Conservation (phyloP, 129 eudicot species). For the Tagetes patula region DNA sequence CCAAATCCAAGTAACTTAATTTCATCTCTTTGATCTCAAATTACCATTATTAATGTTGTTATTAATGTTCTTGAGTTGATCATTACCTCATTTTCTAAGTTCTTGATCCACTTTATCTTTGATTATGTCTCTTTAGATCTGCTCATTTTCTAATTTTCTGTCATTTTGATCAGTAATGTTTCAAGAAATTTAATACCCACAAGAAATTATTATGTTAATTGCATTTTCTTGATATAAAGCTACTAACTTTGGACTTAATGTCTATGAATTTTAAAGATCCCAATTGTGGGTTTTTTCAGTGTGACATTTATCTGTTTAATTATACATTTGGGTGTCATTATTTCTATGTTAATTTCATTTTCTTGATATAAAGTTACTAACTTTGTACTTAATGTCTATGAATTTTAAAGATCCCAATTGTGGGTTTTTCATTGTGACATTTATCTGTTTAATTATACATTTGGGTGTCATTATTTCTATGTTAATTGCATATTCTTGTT, state of each 20-base stretch:
- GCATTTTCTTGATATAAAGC: background rate
- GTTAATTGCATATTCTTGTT: background rate
- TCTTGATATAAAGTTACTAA: constrained; percentile 3
- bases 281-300: background rate
- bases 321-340: too few species aligned
- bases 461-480: background rate
- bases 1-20: constrained; percentile 67
- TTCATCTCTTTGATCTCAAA: background rate
- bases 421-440: background rate
- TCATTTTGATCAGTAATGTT: constrained; percentile 5
- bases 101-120: constrained; percentile 11
- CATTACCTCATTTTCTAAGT: constrained; percentile 1
- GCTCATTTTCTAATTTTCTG: background rate
- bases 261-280: background rate
- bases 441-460: background rate
- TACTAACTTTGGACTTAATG: background rate
- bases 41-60: background rate
- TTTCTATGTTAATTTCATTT: too few species aligned
- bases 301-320: too few species aligned
- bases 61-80: background rate
- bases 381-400: background rate
- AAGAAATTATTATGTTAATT: background rate
- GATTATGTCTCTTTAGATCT: constrained; percentile 24
- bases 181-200: constrained; percentile 15
- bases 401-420: constrained; percentile 2